Evolutionary conservation across 306 rosid genomes (phyloP).

Genomic region (Begonia masoniana): DNA sequence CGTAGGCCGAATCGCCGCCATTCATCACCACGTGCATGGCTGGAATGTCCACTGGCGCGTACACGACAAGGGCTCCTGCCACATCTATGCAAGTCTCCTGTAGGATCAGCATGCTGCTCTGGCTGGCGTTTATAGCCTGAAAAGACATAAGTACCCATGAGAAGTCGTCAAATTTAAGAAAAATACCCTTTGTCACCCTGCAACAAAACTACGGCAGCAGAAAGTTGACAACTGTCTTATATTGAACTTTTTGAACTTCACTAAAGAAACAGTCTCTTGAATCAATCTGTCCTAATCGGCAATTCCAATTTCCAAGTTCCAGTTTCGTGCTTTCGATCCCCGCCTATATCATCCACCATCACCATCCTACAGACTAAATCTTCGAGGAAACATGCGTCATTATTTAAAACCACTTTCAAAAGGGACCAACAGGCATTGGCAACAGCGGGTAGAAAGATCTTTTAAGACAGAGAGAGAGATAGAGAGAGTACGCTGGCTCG

Average conservation of each 20-base stretch:
- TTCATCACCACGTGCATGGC: constrained; percentile 99
- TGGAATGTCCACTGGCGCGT: constrained; percentile 95
- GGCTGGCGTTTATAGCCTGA: constrained; percentile 75
- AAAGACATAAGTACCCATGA: background rate
- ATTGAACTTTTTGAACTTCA: constrained; percentile 42
- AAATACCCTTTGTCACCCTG: too few relatives aligned
- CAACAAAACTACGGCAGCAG: too few relatives aligned
- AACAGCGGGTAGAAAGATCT: too few relatives aligned
- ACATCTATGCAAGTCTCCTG: constrained; percentile 91
- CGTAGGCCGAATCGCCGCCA: constrained; percentile 95
- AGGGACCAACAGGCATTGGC: too few relatives aligned
- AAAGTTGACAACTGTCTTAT: constrained; percentile 24
- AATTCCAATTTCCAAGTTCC: constrained; percentile 52
- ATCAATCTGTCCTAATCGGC: constrained; percentile 21
- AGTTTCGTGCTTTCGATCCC: constrained; percentile 18
- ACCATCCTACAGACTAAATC: constrained; percentile 4
- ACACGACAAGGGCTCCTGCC: constrained; percentile 82
- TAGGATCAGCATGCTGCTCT: constrained; percentile 80
- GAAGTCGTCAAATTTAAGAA: too few relatives aligned
- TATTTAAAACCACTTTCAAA: background rate
- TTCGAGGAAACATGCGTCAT: constrained; percentile 17
- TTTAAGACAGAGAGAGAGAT: background rate
- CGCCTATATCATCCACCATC: constrained; percentile 4
- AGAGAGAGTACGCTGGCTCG: constrained; percentile 47
- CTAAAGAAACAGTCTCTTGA: constrained; percentile 22